Evolutionary conservation across 2,329 filamentous ascomycete genomes (phyloP), one percentile per base, ranked within the genome.

Genomic region (Mycocentrospora acerina): DNA sequence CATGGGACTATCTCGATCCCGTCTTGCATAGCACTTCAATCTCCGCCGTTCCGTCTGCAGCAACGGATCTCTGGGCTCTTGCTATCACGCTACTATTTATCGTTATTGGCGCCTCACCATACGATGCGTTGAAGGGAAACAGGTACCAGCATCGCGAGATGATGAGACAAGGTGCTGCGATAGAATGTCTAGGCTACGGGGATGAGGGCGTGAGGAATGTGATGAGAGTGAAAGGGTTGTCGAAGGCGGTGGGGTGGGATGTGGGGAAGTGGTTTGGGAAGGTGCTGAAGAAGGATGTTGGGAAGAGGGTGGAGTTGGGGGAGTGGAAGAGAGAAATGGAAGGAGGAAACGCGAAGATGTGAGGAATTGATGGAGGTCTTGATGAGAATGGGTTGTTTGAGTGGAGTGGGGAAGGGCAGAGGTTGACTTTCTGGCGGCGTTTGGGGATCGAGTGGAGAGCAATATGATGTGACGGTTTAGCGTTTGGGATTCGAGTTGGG

Each of bases 1-100:
- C 72, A 0, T 75, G 71, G 69, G 71, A 72, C 38, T 75, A 63
- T 57, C 69, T 75, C 35, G 67, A 70, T 53, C 66, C 66, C 6
- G 45, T 49, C 3, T 56, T 67, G 1, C 53, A 67, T 25, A 45
- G 44, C 26, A 45, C 51, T 4, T 34, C 33, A 0, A 27, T 35
- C 6, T 40, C 52, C 13, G 57, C 37, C 43, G 62, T 42, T 38
- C 67, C 59, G 15, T 67, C 66, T 0, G 52, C 57, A 3, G 53
- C 62, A 0, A 61, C 64, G 3, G 73, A 76, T 38, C 59, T 73
- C 14, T 75, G 72, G 65, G 64, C 67, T 27, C 59, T 75, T 6
- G 71, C 68, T 15, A 66, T 75, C 22, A 71, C 71, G 2, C 55
- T 76, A 8, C 55, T 75, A 4, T 60, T 58, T n/a, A 35, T 72